These are phyloP conservation scores for Pholiota molesta DNA, from an alignment of 768 basidiomycete genomes.

Conservation along the genomic window DNA sequence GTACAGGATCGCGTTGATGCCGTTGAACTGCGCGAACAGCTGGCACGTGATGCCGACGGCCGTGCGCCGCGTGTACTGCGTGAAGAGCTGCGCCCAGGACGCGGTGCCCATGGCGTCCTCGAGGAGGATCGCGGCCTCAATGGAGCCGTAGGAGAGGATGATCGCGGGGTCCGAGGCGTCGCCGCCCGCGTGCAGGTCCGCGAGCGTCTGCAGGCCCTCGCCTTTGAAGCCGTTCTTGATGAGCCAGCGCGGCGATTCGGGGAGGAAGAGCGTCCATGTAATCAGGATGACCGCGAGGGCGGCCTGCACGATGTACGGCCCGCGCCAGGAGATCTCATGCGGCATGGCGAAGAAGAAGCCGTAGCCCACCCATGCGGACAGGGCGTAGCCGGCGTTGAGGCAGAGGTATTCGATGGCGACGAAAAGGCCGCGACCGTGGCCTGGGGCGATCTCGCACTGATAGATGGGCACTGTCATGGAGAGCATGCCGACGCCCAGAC, in stretches of 20 bases:
- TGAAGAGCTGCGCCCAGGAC: slow-evolving; percentile 53
- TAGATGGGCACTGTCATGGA: slow-evolving; percentile 54
- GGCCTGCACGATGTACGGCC: slow-evolving; percentile 57
- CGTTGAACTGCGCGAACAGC: slow-evolving; percentile 57
- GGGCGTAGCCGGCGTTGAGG: slow-evolving; percentile 51
- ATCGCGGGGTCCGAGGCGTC: slow-evolving; percentile 46
- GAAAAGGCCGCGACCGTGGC: slow-evolving; percentile 52
- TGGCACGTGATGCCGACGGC: slow-evolving; percentile 58
- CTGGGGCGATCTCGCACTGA: slow-evolving; percentile 52
- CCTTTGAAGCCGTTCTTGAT: slow-evolving; percentile 52
- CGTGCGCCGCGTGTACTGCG: slow-evolving; percentile 49
- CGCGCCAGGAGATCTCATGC: slow-evolving; percentile 55
- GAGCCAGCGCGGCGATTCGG: slow-evolving; percentile 58
- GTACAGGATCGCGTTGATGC: slow-evolving; percentile 61
- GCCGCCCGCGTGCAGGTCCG: slow-evolving; percentile 59
- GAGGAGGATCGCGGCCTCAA: slow-evolving; percentile 35
- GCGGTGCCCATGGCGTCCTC: slow-evolving; percentile 32
- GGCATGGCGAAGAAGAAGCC: slow-evolving; percentile 49
- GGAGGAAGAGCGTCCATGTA: slow-evolving; percentile 49
- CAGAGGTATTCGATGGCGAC: slow-evolving; percentile 57
- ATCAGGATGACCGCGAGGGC: slow-evolving; percentile 50
- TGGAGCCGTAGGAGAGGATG: slow-evolving; percentile 49
- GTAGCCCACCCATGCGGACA: slow-evolving; percentile 52
- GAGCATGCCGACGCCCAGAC: slow-evolving; percentile 51
- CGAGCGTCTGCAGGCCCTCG: slow-evolving; percentile 53